Base-by-base conservation (phyloP, 129 eudicot genomes). In the Helichrysum umbraculigerum region DNA sequence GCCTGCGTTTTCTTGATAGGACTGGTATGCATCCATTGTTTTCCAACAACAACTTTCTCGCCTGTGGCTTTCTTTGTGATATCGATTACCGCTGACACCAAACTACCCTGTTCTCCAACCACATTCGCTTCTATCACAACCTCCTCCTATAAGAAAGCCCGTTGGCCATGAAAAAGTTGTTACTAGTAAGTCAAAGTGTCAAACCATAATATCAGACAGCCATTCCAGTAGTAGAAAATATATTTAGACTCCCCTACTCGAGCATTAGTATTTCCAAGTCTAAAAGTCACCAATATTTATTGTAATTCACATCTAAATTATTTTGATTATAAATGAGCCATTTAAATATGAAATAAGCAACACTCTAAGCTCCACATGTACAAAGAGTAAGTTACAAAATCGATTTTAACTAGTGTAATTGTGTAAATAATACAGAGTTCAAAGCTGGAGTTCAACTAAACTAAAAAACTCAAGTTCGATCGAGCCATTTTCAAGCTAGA, bases 111-210 rank as follows among this genome's bases (percentile, higher is more conserved):
- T 54, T 62, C 60, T 67, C 83, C 70, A 52, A 73, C 72, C 30
- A 74, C 75, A 29, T 42, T 73, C 44, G 79, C 83, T 74, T 79
- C 83, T 60, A 79, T 79, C 75, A 73, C 79, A 3, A 79, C 70
- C 73, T 73, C 83, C 44, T 79, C 83, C 83, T 79, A 59, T 20
- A 17, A 52, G 1, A 73, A 59, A 0, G 6, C 12, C 5, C 21
- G 1, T 62, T 74, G 32, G 9, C 35, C 42, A 57, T 37, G 50
- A 7, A 57, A 58, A 56, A 58, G 32, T 28, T 10, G 33, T 54
- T 57, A 35, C 15, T 68, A 37, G 51, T 12, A 35, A 20, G 37
- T 16, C 39, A 76, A 33, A 33, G 64, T 44, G 30, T 50, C 47
- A 25, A 33, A 64, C 47, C 59, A 33, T 0, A 68, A 34, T 41